phyloP scores from a whole-genome alignment of 352 stramenopile genomes.

The Phytophthora europaea region DNA sequence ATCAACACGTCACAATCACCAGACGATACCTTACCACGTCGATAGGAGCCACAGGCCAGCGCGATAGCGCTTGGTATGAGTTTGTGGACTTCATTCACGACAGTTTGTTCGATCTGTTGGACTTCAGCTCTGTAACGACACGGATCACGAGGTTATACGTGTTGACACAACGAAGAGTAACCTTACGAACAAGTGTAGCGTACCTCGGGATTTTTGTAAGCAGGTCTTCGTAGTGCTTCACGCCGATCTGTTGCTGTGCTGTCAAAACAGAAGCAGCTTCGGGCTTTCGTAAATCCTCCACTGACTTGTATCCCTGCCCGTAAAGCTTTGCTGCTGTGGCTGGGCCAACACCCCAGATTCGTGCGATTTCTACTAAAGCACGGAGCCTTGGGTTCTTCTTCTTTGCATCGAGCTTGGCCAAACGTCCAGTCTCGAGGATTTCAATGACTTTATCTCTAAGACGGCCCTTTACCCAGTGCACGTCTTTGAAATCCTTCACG shows the following conservation, averaged over 20 bases:
- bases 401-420: slow-evolving; percentile 88
- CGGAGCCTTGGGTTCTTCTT: slow-evolving; percentile 67
- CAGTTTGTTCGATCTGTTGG: slow-evolving; percentile 74
- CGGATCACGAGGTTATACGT: neutral
- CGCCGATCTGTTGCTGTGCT: slow-evolving; percentile 78
- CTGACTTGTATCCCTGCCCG: slow-evolving; percentile 72
- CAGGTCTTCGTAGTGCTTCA: slow-evolving; percentile 87
- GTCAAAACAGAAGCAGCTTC: slow-evolving; percentile 54
- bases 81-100: slow-evolving; percentile 75
- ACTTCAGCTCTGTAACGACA: slow-evolving; percentile 65
- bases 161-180: neutral
- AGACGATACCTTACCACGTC: slow-evolving; percentile 72
- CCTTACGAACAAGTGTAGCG: neutral
- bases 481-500: slow-evolving; percentile 66
- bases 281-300: slow-evolving; percentile 61
- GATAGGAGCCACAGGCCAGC: slow-evolving; percentile 83
- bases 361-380: slow-evolving; percentile 69
- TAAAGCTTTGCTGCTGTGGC: slow-evolving; percentile 83
- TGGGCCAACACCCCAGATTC: slow-evolving; percentile 85
- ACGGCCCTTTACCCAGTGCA: slow-evolving; percentile 77
- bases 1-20: slow-evolving; percentile 88
- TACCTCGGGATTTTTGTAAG: slow-evolving; percentile 76
- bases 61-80: slow-evolving; percentile 71
- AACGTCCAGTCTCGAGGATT: slow-evolving; percentile 75
- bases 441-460: slow-evolving; percentile 80